phyloP scores from a whole-genome alignment of 1,284 basidiomycete genomes.

The Ganoderma lucidum region DNA sequence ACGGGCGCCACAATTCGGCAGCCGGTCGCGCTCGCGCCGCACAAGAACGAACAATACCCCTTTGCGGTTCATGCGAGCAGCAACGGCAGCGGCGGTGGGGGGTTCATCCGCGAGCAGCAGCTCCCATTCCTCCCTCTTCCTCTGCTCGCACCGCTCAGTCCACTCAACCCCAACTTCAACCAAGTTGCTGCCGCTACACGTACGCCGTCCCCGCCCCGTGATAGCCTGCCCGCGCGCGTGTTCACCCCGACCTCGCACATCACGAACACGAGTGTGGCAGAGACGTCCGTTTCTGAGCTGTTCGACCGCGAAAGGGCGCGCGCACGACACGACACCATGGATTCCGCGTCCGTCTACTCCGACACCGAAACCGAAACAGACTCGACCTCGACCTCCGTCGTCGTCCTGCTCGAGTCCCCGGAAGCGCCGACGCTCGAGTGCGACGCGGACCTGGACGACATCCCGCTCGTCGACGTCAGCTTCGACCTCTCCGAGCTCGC shows the following conservation, averaged over 20 bases:
- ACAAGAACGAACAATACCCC: constrained; percentile 3
- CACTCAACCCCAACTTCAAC: constrained; percentile 5
- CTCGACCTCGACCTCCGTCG: constrained; percentile 13
- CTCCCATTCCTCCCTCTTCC: background rate
- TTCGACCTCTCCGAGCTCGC: constrained; percentile 18
- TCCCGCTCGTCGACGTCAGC: constrained; percentile 18
- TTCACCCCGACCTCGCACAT: constrained; percentile 18
- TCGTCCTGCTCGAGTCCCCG: constrained; percentile 4
- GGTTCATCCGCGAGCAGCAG: background rate
- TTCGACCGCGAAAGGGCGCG: constrained; percentile 13
- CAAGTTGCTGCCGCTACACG: background rate
- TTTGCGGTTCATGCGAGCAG: background rate
- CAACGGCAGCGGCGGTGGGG: background rate
- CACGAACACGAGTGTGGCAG: constrained; percentile 11
- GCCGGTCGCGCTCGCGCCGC: constrained; percentile 4
- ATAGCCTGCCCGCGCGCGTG: constrained; percentile 5
- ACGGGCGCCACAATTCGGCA: constrained; percentile 9
- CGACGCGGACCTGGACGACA: constrained; percentile 10
- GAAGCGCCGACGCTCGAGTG: constrained; percentile 1
- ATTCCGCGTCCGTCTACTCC: constrained; percentile 21
- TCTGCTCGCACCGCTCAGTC: background rate
- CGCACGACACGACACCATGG: constrained; percentile 14
- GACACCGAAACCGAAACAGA: background rate
- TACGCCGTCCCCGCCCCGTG: background rate
- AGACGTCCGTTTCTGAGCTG: constrained; percentile 12